Percentiles rank a stretch among this genome's conserved stretches.
Evolutionary conservation across 2,329 filamentous ascomycete genomes (phyloP).

Genomic region (Bretziella fagacearum): DNA sequence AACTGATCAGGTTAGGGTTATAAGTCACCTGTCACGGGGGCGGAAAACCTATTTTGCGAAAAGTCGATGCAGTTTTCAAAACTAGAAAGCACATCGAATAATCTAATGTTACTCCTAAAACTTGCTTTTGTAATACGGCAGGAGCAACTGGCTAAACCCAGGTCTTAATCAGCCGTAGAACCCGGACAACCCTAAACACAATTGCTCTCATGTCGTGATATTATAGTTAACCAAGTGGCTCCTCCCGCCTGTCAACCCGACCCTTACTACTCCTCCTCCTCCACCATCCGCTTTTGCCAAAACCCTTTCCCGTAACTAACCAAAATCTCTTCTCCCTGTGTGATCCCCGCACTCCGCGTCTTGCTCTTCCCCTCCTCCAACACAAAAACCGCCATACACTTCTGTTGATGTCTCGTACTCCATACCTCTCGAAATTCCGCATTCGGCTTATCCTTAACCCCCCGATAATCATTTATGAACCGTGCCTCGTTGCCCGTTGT

Average conservation of each 20-base stretch:
- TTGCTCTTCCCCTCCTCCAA: constrained; percentile 27
- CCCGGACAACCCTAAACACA: no score
- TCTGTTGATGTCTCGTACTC: constrained; percentile 34
- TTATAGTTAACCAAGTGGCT: background rate
- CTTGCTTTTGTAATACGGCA: no score
- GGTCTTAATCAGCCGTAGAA: no score
- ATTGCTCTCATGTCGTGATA: background rate
- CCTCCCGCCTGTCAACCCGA: background rate
- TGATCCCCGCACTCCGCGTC: constrained; percentile 25
- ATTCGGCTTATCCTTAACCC: constrained; percentile 35
- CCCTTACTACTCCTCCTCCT: background rate
- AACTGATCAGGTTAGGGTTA: no score
- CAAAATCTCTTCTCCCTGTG: constrained; percentile 45
- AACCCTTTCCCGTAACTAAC: constrained; percentile 54
- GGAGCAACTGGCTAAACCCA: no score
- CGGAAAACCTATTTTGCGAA: no score
- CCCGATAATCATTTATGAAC: constrained; percentile 51
- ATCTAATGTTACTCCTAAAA: no score
- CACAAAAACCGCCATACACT: constrained; percentile 42
- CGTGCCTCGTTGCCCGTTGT: constrained; percentile 44
- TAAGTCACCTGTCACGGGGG: no score
- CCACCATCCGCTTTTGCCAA: constrained; percentile 25
- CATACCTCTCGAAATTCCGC: constrained; percentile 43
- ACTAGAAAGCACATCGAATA: no score
- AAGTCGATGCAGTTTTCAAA: no score